Evolutionary conservation across 2,329 filamentous ascomycete species (phyloP), one percentile per base, ranked within the genome.

Genomic region (Aspergillus ibericus): DNA sequence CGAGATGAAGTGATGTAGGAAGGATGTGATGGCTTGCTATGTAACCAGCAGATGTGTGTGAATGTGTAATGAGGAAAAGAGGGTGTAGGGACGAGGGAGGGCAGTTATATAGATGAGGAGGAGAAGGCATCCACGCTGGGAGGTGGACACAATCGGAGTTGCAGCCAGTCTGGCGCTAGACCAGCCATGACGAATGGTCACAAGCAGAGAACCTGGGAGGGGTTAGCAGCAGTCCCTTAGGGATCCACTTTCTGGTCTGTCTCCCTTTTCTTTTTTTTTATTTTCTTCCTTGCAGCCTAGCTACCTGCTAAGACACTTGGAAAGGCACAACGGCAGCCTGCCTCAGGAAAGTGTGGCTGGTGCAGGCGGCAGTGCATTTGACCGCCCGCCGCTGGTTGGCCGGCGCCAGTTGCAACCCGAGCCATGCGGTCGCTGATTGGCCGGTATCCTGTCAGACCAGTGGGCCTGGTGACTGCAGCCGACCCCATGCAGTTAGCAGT

Each of bases 101-200:
- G 44, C 25, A 7, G 40, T 58, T 62, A 62, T 62, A 62, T 62
- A 61, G 56, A 49, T 56, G 9, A 42, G n/a, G 9, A 8, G 22
- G 20, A 22, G 36, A 47, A 56, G 50, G 49, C 61, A 63, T 56
- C 63, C 59, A 60, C 47, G 42, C 50, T 59, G 22, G 42, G n/a
- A 36, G 18, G n/a, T 29, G n/a, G n/a, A n/a, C n/a, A n/a, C 38
- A 40, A 20, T 20, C 47, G 40, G n/a, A 51, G 36, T 29, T 52
- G 47, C 49, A 42, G 47, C 25, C 34, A 22, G 44, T 34, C 16
- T 22, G 22, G 13, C 29, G 27, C 46, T 35, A 53, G 53, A 56
- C 53, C 51, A 46, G 53, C 59, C 49, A 63, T 66, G 62, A 62
- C 62, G 53, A 62, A 61, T 61, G 59, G 58, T 66, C 62, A 64